Percentiles rank a stretch among this genome's conserved stretches.
These are phyloP conservation scores for Marsdenia floribunda DNA, from an alignment of 257 asterid genomes.

Conservation along the genomic window DNA sequence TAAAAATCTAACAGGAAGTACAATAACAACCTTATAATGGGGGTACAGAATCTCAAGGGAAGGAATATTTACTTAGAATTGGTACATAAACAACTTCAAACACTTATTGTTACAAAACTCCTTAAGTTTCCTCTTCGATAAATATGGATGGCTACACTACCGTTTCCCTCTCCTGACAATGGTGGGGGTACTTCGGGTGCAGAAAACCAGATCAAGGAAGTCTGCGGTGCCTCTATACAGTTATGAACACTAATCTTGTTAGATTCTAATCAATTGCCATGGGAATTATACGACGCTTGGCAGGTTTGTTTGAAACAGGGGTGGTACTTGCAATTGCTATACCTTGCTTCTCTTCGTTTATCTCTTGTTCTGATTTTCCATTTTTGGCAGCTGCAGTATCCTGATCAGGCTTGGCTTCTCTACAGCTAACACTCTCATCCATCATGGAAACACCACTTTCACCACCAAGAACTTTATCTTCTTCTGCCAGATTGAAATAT, in stretches of 20 bases:
- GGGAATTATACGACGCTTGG: slow-evolving; percentile 81
- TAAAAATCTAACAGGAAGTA: background rate
- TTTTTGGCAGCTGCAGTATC: slow-evolving; percentile 22
- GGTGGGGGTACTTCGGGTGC: background rate
- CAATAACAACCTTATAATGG: background rate
- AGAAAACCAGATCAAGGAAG: background rate
- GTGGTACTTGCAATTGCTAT: slow-evolving; percentile 27
- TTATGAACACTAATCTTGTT: background rate
- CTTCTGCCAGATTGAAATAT: slow-evolving; percentile 32
- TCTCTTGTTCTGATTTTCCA: slow-evolving; percentile 26
- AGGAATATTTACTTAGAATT: background rate
- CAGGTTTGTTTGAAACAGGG: slow-evolving; percentile 34
- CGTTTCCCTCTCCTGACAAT: background rate
- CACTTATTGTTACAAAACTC: background rate
- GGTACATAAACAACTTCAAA: background rate
- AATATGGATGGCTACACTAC: background rate
- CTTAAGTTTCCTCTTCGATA: background rate
- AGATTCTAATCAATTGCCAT: slow-evolving; percentile 54
- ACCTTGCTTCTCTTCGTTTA: slow-evolving; percentile 28
- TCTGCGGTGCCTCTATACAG: slow-evolving; percentile 1
- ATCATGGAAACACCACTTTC: slow-evolving; percentile 17
- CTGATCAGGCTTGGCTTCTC: slow-evolving; percentile 6
- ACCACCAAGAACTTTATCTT: slow-evolving; percentile 24
- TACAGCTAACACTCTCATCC: slow-evolving; percentile 15
- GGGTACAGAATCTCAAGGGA: background rate